Evolutionary conservation across 257 asterid species (phyloP).

Genomic region (Primulina huaijiensis): DNA sequence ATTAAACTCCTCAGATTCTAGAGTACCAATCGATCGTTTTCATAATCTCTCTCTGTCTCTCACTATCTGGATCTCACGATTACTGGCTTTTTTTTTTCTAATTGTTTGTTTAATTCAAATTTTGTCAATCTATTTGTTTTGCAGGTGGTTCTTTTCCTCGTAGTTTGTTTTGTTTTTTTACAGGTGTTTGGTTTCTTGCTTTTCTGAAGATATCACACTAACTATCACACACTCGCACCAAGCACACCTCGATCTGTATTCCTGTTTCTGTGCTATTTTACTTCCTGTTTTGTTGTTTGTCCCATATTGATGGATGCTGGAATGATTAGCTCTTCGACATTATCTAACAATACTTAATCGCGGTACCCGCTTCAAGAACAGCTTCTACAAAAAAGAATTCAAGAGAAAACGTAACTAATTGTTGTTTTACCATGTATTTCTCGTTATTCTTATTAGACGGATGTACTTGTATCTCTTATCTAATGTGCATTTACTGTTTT

Average conservation of each 20-base stretch:
- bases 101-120: slow-evolving; percentile 23
- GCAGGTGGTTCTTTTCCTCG: slow-evolving; percentile 38
- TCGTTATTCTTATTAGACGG: neutral
- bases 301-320: slow-evolving; percentile 64
- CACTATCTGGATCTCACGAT: neutral
- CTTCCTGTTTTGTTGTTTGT: slow-evolving; percentile 10
- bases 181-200: slow-evolving; percentile 12
- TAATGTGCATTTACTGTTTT: neutral
- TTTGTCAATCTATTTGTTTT: slow-evolving; percentile 29
- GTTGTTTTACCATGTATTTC: neutral
- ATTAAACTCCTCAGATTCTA: slow-evolving; percentile 13
- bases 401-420: slow-evolving; percentile 57
- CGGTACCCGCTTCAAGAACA: slow-evolving; percentile 81
- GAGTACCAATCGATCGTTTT: neutral
- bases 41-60: neutral
- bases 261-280: neutral
- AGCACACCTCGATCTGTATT: neutral
- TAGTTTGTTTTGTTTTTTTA: neutral
- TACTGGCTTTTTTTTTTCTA: slow-evolving; percentile 15
- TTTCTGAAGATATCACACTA: slow-evolving; percentile 9
- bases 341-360: slow-evolving; percentile 50
- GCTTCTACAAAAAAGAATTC: slow-evolving; percentile 54
- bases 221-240: neutral
- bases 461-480: neutral
- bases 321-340: slow-evolving; percentile 41